Conservation (phyloP, 345 rosid genomes). For the Hypericum perforatum region DNA sequence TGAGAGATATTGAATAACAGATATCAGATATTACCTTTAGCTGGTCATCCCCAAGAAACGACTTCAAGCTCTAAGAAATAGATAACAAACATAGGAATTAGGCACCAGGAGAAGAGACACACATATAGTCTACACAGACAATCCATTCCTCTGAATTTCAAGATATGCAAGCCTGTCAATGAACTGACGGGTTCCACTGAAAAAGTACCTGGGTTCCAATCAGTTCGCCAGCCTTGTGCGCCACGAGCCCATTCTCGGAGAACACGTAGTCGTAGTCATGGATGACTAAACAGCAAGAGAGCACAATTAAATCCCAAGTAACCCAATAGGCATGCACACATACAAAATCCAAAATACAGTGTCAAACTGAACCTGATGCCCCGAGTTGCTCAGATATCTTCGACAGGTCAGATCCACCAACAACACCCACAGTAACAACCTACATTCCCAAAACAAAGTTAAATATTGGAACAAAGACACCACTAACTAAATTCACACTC, state of each 20-base stretch:
- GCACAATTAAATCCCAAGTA: neutral
- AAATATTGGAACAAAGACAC: neutral
- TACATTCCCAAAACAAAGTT: constrained; percentile 12
- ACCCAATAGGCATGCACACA: neutral
- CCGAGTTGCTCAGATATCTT: constrained; percentile 98
- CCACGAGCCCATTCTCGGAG: constrained; percentile 97
- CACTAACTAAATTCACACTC: constrained; percentile 3
- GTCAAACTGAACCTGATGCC: constrained; percentile 42
- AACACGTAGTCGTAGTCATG: constrained; percentile 80
- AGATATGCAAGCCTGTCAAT: neutral
- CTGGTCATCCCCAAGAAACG: constrained; percentile 71
- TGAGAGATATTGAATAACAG: neutral
- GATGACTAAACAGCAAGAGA: constrained; percentile 47
- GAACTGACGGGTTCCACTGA: neutral
- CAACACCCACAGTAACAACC: constrained; percentile 86
- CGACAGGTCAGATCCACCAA: constrained; percentile 87
- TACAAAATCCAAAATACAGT: neutral
- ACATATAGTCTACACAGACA: neutral
- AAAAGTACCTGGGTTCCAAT: constrained; percentile 71
- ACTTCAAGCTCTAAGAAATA: constrained; percentile 68
- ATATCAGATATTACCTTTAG: constrained; percentile 48
- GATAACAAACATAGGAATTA: constrained; percentile 12
- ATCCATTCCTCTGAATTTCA: neutral
- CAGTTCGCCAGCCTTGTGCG: constrained; percentile 79
- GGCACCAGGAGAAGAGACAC: neutral